Percentiles rank a stretch among this genome's conserved stretches.
These are phyloP conservation scores for Stephanodiscus minutulus DNA, from an alignment of 108 stramenopile genomes.

Conservation along the genomic window DNA sequence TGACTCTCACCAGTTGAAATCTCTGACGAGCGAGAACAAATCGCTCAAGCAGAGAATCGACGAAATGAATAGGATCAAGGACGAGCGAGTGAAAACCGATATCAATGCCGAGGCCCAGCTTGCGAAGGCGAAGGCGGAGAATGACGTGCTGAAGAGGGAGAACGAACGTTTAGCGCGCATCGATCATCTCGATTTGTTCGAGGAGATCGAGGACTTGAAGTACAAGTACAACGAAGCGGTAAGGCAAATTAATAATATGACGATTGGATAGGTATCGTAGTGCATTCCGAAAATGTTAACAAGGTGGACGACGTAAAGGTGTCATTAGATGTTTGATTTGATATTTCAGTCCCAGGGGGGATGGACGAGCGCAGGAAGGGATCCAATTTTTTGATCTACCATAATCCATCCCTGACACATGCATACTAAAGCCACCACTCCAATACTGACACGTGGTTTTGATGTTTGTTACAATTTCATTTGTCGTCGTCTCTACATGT, in stretches of 20 bases:
- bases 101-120: conserved; percentile 2
- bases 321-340: no score
- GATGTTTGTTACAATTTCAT: no score
- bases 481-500: not conserved
- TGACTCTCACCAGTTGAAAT: conserved; percentile 7
- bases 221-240: conserved; percentile 26
- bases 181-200: conserved; percentile 46
- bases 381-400: no score
- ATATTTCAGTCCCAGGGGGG: no score
- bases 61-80: not conserved
- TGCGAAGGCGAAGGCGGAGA: conserved; percentile 6
- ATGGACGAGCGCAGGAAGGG: no score
- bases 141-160: conserved; percentile 18
- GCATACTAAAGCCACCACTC: no score
- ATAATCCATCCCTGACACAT: no score
- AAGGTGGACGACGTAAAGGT: no score
- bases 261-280: not conserved
- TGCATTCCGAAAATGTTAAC: no score
- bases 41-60: conserved; percentile 7
- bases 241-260: conserved; percentile 2
- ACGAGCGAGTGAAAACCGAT: not conserved
- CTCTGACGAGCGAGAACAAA: conserved; percentile 12
- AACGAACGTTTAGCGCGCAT: conserved; percentile 26
- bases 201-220: conserved; percentile 48
- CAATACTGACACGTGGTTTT: no score